Base-by-base conservation (phyloP, 106 monocot genomes). In the Vanilla planifolia region DNA sequence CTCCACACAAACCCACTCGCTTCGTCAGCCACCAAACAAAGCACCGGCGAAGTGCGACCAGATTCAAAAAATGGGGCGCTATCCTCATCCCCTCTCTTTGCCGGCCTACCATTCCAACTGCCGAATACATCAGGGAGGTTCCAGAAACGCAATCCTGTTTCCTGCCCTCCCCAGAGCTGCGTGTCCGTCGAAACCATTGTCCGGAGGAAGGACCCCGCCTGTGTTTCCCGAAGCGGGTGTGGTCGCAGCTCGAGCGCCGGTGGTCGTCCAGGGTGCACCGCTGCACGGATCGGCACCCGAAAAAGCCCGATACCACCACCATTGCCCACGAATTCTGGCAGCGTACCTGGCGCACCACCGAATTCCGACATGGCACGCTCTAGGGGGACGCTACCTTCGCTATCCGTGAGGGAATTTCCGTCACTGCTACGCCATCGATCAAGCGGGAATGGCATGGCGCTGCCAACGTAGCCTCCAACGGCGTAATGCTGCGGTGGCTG, bases 251-350 rank as follows among this genome's bases (percentile, higher is more conserved):
- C 95, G 20, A 96, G 40, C 0, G 80, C 60, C 0, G 95, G 84
- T 1, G 95, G 95, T 1, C 95, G 86, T 15, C 34, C 67, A 1
- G 95, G 95, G 71, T 91, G 90, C 55, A 91, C 60, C 8, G 95
- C 80, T 1, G 95, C 84, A 3, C 95, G 72, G 23, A 63, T 27
- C 2, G 95, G 89, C 11, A 87, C 64, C 11, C 74, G 75, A 71
- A 90, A 96, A 68, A 96, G 79, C 17, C 90, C 87, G 17, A 50
- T 27, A 26, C 84, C 89, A 6, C 95, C 95, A n/a, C 95, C 95
- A 13, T 30, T 60, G 15, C 90, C 95, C 20, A 75, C 60, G 69
- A 96, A 96, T 67, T 96, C 95, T 22, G 90, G 90, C 3, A 96
- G 61, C 16, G 71, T 48, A 0, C 75, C 72, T 0, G 67, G 62